A percentile compares a stretch with the other conserved stretches of the same genome.
Evolutionary conservation across 1,139 yeast genomes (phyloP).

Genomic region (Suzukiozyma palmioleophila): DNA sequence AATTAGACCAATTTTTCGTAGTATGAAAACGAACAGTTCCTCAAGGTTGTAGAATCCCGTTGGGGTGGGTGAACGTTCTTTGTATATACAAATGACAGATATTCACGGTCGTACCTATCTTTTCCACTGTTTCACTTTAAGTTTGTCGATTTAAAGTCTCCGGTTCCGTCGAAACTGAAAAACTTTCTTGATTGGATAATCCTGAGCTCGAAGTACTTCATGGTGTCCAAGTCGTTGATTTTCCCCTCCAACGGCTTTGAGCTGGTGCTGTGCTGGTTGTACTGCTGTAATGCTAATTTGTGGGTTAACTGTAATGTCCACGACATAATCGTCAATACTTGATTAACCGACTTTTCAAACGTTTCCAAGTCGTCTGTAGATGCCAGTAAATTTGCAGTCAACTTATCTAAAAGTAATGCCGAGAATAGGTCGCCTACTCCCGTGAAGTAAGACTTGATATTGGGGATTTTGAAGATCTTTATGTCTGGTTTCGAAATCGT

Average conservation of each 20-base stretch:
- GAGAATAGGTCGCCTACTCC: conserved; percentile 94
- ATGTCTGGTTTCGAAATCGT: conserved; percentile 17
- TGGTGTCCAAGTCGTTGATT: conserved; percentile 34
- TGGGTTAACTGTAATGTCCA: conserved; percentile 42
- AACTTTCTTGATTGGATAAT: conserved; percentile 32
- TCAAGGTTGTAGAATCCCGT: too few species aligned
- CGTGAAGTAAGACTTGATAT: conserved; percentile 70
- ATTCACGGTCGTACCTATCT: too few species aligned
- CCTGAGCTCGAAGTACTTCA: conserved; percentile 40
- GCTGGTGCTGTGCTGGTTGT: conserved; percentile 8
- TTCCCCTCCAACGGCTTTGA: conserved; percentile 16
- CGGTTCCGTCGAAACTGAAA: conserved; percentile 22
- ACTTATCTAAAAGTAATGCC: conserved; percentile 65
- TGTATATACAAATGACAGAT: too few species aligned
- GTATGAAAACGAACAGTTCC: too few species aligned
- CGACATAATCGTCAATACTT: conserved; percentile 48
- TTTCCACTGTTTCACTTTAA: not conserved
- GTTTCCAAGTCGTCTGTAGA: conserved; percentile 6
- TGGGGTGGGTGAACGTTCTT: too few species aligned
- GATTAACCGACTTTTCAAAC: conserved; percentile 37
- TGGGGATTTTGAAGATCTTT: conserved; percentile 42
- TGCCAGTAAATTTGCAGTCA: conserved; percentile 25
- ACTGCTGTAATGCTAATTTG: conserved; percentile 15
- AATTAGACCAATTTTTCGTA: too few species aligned
- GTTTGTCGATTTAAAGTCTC: conserved; percentile 12